Evolutionary conservation across 257 asterid genomes (phyloP), one percentile per base, ranked within the genome.

Genomic region (Petunia axillaris): DNA sequence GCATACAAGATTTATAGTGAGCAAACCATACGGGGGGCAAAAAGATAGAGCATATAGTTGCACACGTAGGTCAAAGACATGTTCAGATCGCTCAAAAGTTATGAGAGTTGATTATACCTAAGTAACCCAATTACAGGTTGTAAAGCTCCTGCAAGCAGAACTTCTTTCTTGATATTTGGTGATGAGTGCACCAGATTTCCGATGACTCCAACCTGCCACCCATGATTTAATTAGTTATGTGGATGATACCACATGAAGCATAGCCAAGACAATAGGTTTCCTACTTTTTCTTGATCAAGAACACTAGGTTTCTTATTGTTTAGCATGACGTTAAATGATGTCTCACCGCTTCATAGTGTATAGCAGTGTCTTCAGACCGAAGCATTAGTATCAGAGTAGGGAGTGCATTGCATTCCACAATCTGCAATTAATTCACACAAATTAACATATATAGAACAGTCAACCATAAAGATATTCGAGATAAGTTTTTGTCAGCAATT

Each of bases 131-230:
- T 94, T 44, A 96, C 99, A 82, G 99, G 99, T 86, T 96, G 99
- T 83, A 96, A 83, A 78, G 99, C 99, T 86, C 99, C 99, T 46
- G 99, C 97, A 71, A 89, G 87, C 39, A 96, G 94, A 84, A 96
- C 99, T 85, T 96, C 98, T 89, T 93, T 96, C 89, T 96, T 96
- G 79, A 96, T 96, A 87, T 89, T 92, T 40, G 98, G 99, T 7
- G 98, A 96, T 25, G 99, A 96, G 85, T 96, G 99, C 54, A 96
- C 99, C 89, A 96, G 87, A 84, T 96, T 96, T 65, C 99, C 99
- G 81, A 96, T 94, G 63, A 94, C 98, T 83, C 98, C 99, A 86
- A 96, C 99, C 99, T 96, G 93, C 83, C 52, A 63, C 73, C 64
- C 60, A 64, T 40, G 77, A 79, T 73, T 67, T 82, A 83, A 78